Evolutionary conservation across 2,329 filamentous ascomycete species (phyloP).

Genomic region (Xylaria sp.): DNA sequence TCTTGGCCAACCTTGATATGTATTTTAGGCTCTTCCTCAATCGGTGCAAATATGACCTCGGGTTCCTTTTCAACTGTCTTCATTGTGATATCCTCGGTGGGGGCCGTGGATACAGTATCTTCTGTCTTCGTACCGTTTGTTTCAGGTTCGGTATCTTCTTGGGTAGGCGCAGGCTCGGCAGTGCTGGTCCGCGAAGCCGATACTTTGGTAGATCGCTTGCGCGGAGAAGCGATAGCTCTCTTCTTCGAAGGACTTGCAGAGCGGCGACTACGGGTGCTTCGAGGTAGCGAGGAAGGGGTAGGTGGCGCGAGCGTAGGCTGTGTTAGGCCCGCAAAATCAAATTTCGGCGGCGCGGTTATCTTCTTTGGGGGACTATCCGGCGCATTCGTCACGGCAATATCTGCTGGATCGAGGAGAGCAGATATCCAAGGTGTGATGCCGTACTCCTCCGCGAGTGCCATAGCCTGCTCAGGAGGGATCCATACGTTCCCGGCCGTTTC

Average conservation of each 20-base stretch:
- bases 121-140: conserved; percentile 57
- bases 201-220: conserved; percentile 63
- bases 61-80: conserved; percentile 64
- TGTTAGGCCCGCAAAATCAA: conserved; percentile 63
- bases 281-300: conserved; percentile 58
- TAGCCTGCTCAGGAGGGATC: conserved; percentile 86
- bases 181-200: conserved; percentile 55
- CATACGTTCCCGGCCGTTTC: conserved; percentile 97
- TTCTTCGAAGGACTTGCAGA: conserved; percentile 70
- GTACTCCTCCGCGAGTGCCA: conserved; percentile 88
- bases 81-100: conserved; percentile 53
- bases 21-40: conserved; percentile 69
- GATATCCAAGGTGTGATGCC: conserved; percentile 86
- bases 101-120: conserved; percentile 60
- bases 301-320: conserved; percentile 61
- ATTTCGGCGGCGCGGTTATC: conserved; percentile 85
- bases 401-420: conserved; percentile 89
- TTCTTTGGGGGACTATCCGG: conserved; percentile 76
- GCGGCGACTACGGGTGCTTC: conserved; percentile 63
- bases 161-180: conserved; percentile 50
- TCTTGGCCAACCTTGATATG: conserved; percentile 76
- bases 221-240: conserved; percentile 62
- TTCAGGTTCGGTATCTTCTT: conserved; percentile 46
- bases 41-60: conserved; percentile 60
- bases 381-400: conserved; percentile 70